These are phyloP conservation scores for Ottelia alismoides DNA, from an alignment of 106 monocot genomes.

Conservation along the genomic window DNA sequence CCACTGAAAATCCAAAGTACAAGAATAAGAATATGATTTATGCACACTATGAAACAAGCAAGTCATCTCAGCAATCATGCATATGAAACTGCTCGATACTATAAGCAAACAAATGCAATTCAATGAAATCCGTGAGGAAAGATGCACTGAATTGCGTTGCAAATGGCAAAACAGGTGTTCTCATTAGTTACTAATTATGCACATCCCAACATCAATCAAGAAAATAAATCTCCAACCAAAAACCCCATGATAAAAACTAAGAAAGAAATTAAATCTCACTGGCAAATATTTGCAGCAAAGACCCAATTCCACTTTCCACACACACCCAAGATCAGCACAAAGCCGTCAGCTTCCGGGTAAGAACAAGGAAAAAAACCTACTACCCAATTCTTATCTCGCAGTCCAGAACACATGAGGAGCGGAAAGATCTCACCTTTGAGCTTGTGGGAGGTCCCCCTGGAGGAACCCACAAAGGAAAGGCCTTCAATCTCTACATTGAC, in stretches of 20 bases:
- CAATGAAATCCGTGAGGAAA: too few species aligned
- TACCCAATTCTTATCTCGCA: not conserved
- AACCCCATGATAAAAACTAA: not conserved
- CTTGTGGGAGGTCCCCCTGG: constrained; percentile 14
- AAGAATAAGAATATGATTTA: too few species aligned
- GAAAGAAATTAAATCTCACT: not conserved
- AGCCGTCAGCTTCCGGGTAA: not conserved
- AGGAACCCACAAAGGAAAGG: constrained; percentile 37
- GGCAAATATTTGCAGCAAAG: not conserved
- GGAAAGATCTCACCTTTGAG: constrained; percentile 24
- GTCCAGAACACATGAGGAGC: constrained; percentile 3
- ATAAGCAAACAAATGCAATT: too few species aligned
- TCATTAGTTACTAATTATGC: too few species aligned
- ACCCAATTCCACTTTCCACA: not conserved
- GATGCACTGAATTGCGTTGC: not conserved
- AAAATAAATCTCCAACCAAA: too few species aligned
- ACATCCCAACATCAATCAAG: too few species aligned
- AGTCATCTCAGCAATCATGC: too few species aligned
- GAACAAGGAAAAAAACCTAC: not conserved
- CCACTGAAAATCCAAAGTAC: constrained; percentile 25
- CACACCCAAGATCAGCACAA: not conserved
- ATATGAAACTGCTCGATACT: too few species aligned
- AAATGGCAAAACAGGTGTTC: too few species aligned
- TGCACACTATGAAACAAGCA: too few species aligned
- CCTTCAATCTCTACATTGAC: constrained; percentile 24